Evolutionary conservation across 1,284 basidiomycete species (phyloP), one percentile per base, ranked within the genome.

Genomic region (Ganoderma lucidum): DNA sequence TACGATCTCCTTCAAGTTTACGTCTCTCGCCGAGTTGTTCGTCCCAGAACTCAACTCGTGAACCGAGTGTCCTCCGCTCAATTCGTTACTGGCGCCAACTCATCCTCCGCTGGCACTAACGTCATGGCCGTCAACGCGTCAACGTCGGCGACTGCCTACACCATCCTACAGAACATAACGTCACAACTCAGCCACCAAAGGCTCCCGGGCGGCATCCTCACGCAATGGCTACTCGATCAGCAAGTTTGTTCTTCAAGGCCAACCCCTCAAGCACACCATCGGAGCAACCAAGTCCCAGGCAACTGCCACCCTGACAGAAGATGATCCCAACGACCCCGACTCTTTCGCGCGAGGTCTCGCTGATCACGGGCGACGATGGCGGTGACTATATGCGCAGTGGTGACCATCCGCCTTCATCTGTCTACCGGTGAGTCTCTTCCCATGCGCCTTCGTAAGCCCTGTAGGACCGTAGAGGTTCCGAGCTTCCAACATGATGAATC

Each of bases 401-500:
- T 53, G 95, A 97, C 79, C 95, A 97, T 78, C 94, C 96, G 51
- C 95, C 95, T 39, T 94, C 95, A 39, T 96, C 95, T 68, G 92
- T 97, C 76, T 96, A 97, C 80, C 86, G 95, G 90, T 88, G 75
- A 75, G 85, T 71, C 53, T 41, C 37, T 61, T 32, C 42, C 60
- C 35, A 28, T 19, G 28, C 19, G 32, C 45, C 14, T 14, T 32
- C 28, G 19, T n/a, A 39, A 15, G 23, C 35, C 28, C 8, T 19
- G 28, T 51, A 41, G 19, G 17, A 39, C 17, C 64, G 23, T n/a
- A n/a, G 6, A 23, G 58, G 53, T 68, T 35, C 35, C 8, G 35
- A 35, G 35, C 6, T 56, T 56, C 53, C 14, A 32, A 1, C 5
- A 35, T 56, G 53, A 56, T 35, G 14, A 17, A 32, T 15, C 51